Base-by-base conservation (phyloP, 2,329 filamentous ascomycete species). In the Byssoonygena ceratinophila region DNA sequence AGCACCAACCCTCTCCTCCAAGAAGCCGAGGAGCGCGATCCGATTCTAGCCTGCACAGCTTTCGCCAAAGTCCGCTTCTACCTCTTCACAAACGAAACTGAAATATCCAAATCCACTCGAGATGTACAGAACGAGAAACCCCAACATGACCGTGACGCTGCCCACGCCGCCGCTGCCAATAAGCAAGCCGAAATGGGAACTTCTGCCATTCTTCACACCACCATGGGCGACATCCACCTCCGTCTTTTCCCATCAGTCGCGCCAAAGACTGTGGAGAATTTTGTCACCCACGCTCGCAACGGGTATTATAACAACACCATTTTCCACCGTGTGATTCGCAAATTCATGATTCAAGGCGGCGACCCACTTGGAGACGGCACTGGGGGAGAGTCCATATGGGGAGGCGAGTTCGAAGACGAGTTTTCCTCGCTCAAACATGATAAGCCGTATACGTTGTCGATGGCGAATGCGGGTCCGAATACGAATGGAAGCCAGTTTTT, bases 401-500 rank as follows among this genome's bases (percentile, higher is more conserved):
- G 87, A n/a, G 82, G 76, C 39, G 85, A 92, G 60, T 95, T 95
- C 62, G 86, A 85, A 62, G 92, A 98, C 64, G 92, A 98, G 67
- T 95, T 98, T 61, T 89, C 86, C 60, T 85, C 81, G 16, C 71
- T 98, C 56, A 87, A 85, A 67, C 92, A 98, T 64, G 92, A 98
- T 72, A 94, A 92, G 71, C 85, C 92, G 1, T 98, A 95, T 67
- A 97, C 90, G 0, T 76, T 97, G 54, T 94, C 87, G 66, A 98
- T 98, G 92, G 92, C 92, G 11, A 98, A 98, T 67, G 91, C 92
- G 0, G 92, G 92, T 0, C 88, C 89, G 0, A 89, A 91, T 62
- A 96, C 90, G 32, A 98, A 98, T 66, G 92, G 86, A 12, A 92
- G 85, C 63, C 92, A 98, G 67, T 98, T 98, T 67, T 98, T 98